Evolutionary conservation across 495 filamentous ascomycete species (phyloP).

Genomic region (Annulohypoxylon maeteangense): DNA sequence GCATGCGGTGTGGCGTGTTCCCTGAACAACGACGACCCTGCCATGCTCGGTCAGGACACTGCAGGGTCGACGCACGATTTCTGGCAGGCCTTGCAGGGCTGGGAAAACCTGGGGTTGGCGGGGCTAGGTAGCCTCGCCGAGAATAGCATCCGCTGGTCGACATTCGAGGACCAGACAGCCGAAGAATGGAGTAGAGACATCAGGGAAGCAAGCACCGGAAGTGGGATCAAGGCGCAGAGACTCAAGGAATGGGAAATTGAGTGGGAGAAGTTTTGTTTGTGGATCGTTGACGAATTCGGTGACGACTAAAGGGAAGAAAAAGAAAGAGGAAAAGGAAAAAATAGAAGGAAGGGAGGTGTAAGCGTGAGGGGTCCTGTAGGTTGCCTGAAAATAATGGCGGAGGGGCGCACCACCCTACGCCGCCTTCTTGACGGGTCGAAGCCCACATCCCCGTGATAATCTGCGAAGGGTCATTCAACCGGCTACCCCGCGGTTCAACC

Average conservation of each 20-base stretch:
- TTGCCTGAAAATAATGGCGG: slow-evolving; percentile 24
- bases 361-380: slow-evolving; percentile 20
- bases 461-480: slow-evolving; percentile 8
- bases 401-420: slow-evolving; percentile 1
- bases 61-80: slow-evolving; percentile 88
- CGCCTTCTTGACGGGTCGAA: slow-evolving; percentile 8
- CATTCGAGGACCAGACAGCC: slow-evolving; percentile 78
- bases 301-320: slow-evolving; percentile 52
- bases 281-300: slow-evolving; percentile 85
- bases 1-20: slow-evolving; percentile 82
- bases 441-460: slow-evolving; percentile 23
- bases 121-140: slow-evolving; percentile 87
- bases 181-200: slow-evolving; percentile 78
- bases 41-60: slow-evolving; percentile 78
- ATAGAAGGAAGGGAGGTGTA: slow-evolving; percentile 7
- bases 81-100: slow-evolving; percentile 89
- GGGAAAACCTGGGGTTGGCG: slow-evolving; percentile 84
- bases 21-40: slow-evolving; percentile 88
- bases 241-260: slow-evolving; percentile 79
- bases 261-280: slow-evolving; percentile 93
- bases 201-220: slow-evolving; percentile 77
- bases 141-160: slow-evolving; percentile 91
- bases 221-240: slow-evolving; percentile 73
- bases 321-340: slow-evolving; percentile 7
- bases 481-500: slow-evolving; percentile 30